A percentile compares a stretch with the other conserved stretches of the same genome.
phyloP scores from a whole-genome alignment of 257 asterid genomes.

The Capsicum baccatum region DNA sequence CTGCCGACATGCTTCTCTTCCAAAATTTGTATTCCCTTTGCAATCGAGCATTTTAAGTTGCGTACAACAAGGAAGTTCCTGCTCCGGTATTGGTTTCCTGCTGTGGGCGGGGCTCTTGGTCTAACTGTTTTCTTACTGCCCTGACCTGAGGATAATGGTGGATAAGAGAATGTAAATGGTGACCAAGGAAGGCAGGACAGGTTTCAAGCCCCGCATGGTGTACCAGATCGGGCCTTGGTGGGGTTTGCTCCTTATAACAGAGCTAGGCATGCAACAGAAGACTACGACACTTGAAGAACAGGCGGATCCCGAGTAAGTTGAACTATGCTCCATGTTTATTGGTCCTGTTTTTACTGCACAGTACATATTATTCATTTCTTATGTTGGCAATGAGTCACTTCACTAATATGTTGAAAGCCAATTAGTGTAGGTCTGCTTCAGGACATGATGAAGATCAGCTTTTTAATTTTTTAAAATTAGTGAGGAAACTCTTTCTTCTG shows the following conservation, averaged over 20 bases:
- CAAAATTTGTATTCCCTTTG: constrained; percentile 99
- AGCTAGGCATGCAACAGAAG: constrained; percentile 58
- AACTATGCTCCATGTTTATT: not conserved
- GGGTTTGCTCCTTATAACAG: constrained; percentile 63
- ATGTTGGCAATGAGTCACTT: constrained; percentile 19
- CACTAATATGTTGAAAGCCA: not conserved
- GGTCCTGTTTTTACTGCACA: not conserved
- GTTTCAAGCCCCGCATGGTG: constrained; percentile 58
- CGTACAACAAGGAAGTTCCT: constrained; percentile 87
- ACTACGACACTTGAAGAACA: constrained; percentile 68
- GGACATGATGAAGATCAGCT: not conserved
- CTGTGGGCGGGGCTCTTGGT: constrained; percentile 94
- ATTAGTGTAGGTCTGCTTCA: not conserved
- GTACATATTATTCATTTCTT: not conserved
- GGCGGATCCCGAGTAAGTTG: constrained; percentile 82
- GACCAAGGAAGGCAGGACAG: constrained; percentile 78
- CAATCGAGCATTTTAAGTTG: constrained; percentile 92
- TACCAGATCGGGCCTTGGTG: constrained; percentile 57
- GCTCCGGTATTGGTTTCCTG: constrained; percentile 95
- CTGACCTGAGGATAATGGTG: constrained; percentile 81
- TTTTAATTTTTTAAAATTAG: not conserved
- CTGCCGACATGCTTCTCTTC: constrained; percentile 96
- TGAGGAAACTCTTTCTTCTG: not conserved
- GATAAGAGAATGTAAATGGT: constrained; percentile 72
- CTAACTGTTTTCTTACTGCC: constrained; percentile 87